A percentile compares a stretch with the other conserved stretches of the same genome.
These are phyloP conservation scores for Pulveroboletus sp. DNA, from an alignment of 768 basidiomycete genomes.

Conservation along the genomic window DNA sequence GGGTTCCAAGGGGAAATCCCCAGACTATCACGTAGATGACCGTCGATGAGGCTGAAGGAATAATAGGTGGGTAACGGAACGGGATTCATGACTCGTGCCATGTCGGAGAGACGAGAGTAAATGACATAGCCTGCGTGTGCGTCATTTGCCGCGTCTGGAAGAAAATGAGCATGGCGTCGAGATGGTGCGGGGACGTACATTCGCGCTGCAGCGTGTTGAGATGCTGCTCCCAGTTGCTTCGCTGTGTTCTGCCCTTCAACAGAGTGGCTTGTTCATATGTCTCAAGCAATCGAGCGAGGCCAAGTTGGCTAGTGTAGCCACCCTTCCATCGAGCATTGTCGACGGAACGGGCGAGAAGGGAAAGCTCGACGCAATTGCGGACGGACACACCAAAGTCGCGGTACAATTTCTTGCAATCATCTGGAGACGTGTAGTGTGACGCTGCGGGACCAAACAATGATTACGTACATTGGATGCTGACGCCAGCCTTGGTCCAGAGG, in stretches of 20 bases:
- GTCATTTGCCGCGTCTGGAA: slow-evolving; percentile 69
- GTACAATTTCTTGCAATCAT: slow-evolving; percentile 66
- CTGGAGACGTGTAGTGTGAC: slow-evolving; percentile 35
- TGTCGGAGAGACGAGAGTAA: slow-evolving; percentile 43
- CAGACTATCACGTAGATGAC: slow-evolving; percentile 41
- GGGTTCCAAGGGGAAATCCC: slow-evolving; percentile 46
- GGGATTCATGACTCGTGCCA: slow-evolving; percentile 38
- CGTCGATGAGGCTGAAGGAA: slow-evolving; percentile 53
- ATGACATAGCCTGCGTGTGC: slow-evolving; percentile 61
- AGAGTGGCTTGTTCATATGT: slow-evolving; percentile 53
- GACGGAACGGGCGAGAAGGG: slow-evolving; percentile 64
- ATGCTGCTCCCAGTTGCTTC: slow-evolving; percentile 66
- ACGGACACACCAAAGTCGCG: slow-evolving; percentile 40
- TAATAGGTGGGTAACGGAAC: slow-evolving; percentile 43
- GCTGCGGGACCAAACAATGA: neutral
- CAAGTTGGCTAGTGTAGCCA: slow-evolving; percentile 55
- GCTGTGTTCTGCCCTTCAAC: slow-evolving; percentile 56
- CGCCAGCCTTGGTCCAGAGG: slow-evolving; percentile 63
- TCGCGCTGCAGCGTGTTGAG: slow-evolving; percentile 49
- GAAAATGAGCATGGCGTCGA: neutral
- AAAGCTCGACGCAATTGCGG: slow-evolving; percentile 63
- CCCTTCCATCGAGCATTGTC: slow-evolving; percentile 77
- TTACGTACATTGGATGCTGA: slow-evolving; percentile 64
- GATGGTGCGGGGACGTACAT: slow-evolving; percentile 44
- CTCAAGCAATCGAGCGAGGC: slow-evolving; percentile 64